Evolutionary conservation across 805 yeast species (phyloP).

Genomic region (Cyberlindnera suaveolens): DNA sequence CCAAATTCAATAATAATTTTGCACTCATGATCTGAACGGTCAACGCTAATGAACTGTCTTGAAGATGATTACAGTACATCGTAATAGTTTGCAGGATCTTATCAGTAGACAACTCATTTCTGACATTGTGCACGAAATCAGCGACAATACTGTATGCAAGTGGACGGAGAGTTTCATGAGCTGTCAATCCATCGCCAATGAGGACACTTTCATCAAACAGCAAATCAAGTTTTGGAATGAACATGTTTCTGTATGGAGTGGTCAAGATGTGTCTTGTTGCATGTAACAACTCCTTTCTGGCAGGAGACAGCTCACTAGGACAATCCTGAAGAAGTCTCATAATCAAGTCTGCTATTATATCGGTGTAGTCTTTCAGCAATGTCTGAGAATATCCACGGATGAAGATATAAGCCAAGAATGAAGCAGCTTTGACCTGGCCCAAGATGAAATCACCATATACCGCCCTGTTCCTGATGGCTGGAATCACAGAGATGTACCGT

Average conservation of each 20-base stretch:
- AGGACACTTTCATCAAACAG: slow-evolving; percentile 82
- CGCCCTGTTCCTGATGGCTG: slow-evolving; percentile 66
- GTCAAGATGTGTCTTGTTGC: slow-evolving; percentile 94
- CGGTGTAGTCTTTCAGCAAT: slow-evolving; percentile 47
- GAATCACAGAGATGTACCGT: slow-evolving; percentile 64
- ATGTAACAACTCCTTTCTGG: slow-evolving; percentile 86
- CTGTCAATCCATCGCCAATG: slow-evolving; percentile 89
- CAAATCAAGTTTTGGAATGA: slow-evolving; percentile 79
- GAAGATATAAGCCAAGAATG: slow-evolving; percentile 87
- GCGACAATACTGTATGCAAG: slow-evolving; percentile 94
- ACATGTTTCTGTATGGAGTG: slow-evolving; percentile 76
- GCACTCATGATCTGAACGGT: slow-evolving; percentile 97
- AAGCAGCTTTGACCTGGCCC: slow-evolving; percentile 94
- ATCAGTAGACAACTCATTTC: slow-evolving; percentile 71
- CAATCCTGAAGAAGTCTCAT: slow-evolving; percentile 87
- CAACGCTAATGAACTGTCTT: slow-evolving; percentile 75
- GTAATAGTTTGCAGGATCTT: slow-evolving; percentile 86
- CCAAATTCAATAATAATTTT: slow-evolving; percentile 76
- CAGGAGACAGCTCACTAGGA: slow-evolving; percentile 87
- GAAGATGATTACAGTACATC: slow-evolving; percentile 72
- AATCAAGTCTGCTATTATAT: slow-evolving; percentile 78
- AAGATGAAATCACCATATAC: slow-evolving; percentile 84
- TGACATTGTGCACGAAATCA: slow-evolving; percentile 87
- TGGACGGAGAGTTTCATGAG: slow-evolving; percentile 84
- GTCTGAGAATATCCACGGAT: slow-evolving; percentile 77